Conservation (phyloP, 768 basidiomycete species). For the Leucosporidium scottii region DNA sequence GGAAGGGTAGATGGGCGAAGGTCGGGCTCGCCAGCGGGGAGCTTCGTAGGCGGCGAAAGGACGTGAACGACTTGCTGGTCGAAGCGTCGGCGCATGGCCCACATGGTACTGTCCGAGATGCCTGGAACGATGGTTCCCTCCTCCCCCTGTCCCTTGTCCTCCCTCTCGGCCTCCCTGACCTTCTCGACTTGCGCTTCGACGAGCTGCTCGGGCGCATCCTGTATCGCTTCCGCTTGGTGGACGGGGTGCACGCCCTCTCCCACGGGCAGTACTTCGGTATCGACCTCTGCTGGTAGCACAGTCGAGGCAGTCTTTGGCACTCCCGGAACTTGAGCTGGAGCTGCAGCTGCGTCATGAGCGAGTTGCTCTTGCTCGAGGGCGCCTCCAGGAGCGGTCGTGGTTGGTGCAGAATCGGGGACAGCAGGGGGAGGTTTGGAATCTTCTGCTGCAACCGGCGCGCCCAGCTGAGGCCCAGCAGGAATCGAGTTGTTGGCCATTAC, state of each 20-base stretch:
- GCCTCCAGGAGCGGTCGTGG: too few relatives aligned
- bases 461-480: too few relatives aligned
- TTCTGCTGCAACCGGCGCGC: too few relatives aligned
- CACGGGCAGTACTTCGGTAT: conserved; percentile 39
- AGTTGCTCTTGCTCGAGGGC: too few relatives aligned
- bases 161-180: conserved; percentile 42
- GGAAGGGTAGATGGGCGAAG: conserved; percentile 44
- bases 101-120: conserved; percentile 44
- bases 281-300: too few relatives aligned
- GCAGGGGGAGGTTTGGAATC: too few relatives aligned
- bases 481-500: too few relatives aligned
- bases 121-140: conserved; percentile 43
- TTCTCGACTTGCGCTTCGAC: conserved; percentile 43
- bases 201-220: conserved; percentile 39
- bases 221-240: conserved; percentile 39
- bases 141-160: conserved; percentile 26
- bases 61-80: conserved; percentile 45
- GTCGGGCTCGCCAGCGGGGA: conserved; percentile 44
- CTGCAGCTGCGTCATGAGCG: too few relatives aligned
- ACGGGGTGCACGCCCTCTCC: conserved; percentile 39
- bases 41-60: conserved; percentile 41
- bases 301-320: too few relatives aligned
- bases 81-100: not conserved
- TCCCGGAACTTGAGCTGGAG: too few relatives aligned
- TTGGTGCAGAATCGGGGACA: too few relatives aligned